Evolutionary conservation across 2,329 filamentous ascomycete species (phyloP), one percentile per base, ranked within the genome.

Genomic region (Cucurbitaria berberidis): DNA sequence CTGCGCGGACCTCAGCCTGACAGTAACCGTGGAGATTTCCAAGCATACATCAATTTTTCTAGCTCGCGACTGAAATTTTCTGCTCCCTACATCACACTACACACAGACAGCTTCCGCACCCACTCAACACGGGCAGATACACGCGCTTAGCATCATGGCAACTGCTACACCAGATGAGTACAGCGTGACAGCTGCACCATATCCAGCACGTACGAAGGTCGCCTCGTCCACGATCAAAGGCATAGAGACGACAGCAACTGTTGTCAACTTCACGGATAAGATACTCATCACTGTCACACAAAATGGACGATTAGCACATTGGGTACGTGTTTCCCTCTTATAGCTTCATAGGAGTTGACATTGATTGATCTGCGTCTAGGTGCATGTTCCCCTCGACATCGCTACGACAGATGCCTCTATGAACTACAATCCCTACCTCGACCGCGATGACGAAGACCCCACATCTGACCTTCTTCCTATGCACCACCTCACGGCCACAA

Each of bases 271-370:
- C 76, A 83, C 87, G 8, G 95, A 98, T 82, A 96, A 91, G 76
- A 91, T 99, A 66, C 78, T 99, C 65, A 80, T 99, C 58, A 97
- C 92, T 1, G 83, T 98, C 54, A 90, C 90, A 0, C 95, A 98
- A 77, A 85, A 88, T 56, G 93, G 93, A 6, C 85, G 88, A 53
- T 78, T 98, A 41, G 89, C 90, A 18, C 95, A 98, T 81, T 99
- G 95, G 95, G 92, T 97, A 80, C 48, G 78, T 72, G 16, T 26
- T 3, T 26, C 9, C n/a, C 8, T 38, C 40, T 27, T 32, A 32
- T 24, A 3, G 3, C 10, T 15, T 30, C 11, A 26, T 29, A 9
- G 5, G 24, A 15, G n/a, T 5, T n/a, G 18, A 16, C 13, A n/a
- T 26, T 34, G 67, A 45, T 48, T 57, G 21, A 49, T 15, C 13